Evolutionary conservation across 148 eudicot genomes (phyloP), one percentile per base, ranked within the genome.

Genomic region (Nyssa sinensis): DNA sequence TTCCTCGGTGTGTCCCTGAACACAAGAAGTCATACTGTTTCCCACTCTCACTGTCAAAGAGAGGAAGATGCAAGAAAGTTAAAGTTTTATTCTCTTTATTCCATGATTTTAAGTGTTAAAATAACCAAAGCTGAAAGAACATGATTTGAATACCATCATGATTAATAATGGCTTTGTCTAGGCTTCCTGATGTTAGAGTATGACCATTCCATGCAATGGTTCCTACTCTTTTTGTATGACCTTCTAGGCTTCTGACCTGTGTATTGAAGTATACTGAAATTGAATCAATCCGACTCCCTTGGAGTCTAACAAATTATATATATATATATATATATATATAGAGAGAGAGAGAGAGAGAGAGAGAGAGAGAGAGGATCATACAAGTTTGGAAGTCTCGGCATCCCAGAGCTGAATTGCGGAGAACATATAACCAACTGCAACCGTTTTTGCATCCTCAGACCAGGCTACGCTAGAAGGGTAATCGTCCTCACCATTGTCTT

Each of bases 121-220:
- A 51, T 31, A 23, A 32, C 53, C 3, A 41, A 67, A 21, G 53
- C 1, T 21, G 10, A 24, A 12, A 44, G 34, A 23, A 37, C 12
- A 34, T 35, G 24, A 12, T 21, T 58, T 29, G 9, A 57, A 23
- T 84, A 84, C 87, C 80, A 59, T 85, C 88, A 74, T 85, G 83
- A 67, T 76, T 85, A n/a, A 82, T 79, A 63, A 85, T 85, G 59
- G 83, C 23, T 55, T 69, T 73, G 58, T 76, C 80, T 21, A 33
- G 24, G 75, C 86, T 76, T 21, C 87, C 87, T 4, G 85, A 72
- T 25, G 87, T 84, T 62, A 81, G 64, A 12, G 79, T 37, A 5
- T 78, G 82, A 4, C 81, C 85, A 72, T 81, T 84, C 87, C 87
- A 84, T 29, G 82, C 77, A 5, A 77, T 44, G 29, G 71, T 33